Conservation (phyloP, 768 basidiomycete genomes). For the Hydnomerulius pinastri region DNA sequence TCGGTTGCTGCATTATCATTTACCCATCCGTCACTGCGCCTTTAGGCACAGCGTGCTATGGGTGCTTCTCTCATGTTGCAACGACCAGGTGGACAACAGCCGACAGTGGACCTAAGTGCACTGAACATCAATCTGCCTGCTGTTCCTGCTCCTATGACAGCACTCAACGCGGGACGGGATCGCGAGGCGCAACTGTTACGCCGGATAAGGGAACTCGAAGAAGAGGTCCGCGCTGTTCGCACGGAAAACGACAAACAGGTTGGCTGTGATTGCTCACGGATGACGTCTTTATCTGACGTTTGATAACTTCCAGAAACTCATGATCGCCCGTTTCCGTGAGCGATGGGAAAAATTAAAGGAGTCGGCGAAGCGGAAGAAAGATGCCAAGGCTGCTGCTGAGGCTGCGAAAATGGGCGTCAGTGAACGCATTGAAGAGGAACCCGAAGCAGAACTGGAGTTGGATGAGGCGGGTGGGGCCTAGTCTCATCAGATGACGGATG, state of each 20-base stretch:
- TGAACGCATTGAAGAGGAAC: constrained; percentile 71
- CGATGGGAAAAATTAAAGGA: constrained; percentile 91
- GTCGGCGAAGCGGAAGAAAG: constrained; percentile 83
- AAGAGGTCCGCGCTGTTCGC: constrained; percentile 63
- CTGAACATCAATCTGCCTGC: constrained; percentile 60
- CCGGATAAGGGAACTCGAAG: constrained; percentile 74
- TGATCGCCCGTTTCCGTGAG: constrained; percentile 82
- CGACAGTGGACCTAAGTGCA: constrained; percentile 51
- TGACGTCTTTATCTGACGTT: constrained; percentile 12
- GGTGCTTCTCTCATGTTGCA: constrained; percentile 64
- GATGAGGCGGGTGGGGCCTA: constrained; percentile 26
- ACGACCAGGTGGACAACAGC: constrained; percentile 38
- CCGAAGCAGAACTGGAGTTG: constrained; percentile 63
- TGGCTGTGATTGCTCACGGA: constrained; percentile 21
- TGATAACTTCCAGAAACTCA: constrained; percentile 59
- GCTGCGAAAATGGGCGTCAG: constrained; percentile 47
- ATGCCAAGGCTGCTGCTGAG: constrained; percentile 58
- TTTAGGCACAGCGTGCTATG: constrained; percentile 81
- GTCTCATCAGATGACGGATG: neutral
- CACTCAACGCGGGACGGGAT: constrained; percentile 54
- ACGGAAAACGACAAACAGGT: constrained; percentile 86
- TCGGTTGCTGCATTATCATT: constrained; percentile 1
- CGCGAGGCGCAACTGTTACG: constrained; percentile 54
- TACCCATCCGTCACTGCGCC: constrained; percentile 1
- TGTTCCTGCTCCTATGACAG: constrained; percentile 47